These are phyloP conservation scores for Anaeromyces robustus DNA, from an alignment of 192 early-diverging fungal species.

Conservation along the genomic window DNA sequence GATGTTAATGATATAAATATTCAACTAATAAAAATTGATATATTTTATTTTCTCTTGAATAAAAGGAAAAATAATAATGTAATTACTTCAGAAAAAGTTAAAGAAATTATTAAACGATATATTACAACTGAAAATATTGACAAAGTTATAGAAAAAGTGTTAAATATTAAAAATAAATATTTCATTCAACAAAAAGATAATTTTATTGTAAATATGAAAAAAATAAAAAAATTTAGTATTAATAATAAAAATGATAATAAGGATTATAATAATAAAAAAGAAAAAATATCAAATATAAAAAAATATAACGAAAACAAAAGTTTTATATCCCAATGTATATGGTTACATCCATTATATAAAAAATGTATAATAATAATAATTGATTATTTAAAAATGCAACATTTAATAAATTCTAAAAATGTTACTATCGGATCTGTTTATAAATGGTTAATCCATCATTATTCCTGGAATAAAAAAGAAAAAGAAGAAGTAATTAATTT, in stretches of 20 bases:
- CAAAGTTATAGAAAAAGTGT: background rate
- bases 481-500: background rate
- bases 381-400: background rate
- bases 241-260: too few species aligned
- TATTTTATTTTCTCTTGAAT: background rate
- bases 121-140: background rate
- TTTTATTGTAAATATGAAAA: background rate
- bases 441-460: background rate
- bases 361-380: background rate
- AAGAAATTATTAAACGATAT: background rate
- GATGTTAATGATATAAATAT: background rate
- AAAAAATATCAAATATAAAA: background rate
- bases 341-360: background rate
- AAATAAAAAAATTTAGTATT: background rate
- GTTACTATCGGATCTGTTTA: background rate
- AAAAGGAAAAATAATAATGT: background rate
- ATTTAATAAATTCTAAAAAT: background rate
- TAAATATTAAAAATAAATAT: background rate
- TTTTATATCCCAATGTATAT: background rate
- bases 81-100: background rate
- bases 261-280: background rate
- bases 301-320: background rate
- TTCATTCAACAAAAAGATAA: background rate
- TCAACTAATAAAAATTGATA: background rate
- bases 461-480: background rate